Base-by-base conservation (phyloP, 306 rosid genomes). In the Rosa chinensis region DNA sequence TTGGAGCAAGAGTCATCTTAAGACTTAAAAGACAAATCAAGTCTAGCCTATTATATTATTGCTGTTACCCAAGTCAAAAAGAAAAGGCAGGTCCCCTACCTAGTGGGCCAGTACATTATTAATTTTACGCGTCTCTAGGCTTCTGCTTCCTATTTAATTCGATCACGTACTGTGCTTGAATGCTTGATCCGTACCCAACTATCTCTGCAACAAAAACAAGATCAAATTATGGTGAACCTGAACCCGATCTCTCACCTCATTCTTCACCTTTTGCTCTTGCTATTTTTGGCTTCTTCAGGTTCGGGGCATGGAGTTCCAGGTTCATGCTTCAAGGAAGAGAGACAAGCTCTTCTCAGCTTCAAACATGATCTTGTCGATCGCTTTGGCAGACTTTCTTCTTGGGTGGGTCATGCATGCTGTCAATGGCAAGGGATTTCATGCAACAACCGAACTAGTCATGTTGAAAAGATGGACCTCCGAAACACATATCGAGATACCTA, bases 391-490 rank as follows among this genome's bases (percentile, higher is more conserved):
- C 67, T 73, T 6, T 73, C 66, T 39, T 53, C 77, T 55, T 73
- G 50, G 77, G n/a, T 1, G 9, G 66, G 50, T 56, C 66, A 3
- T 6, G 8, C 21, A 37, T 73, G 77, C 52, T 73, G 77, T 9
- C 77, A 73, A n/a, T 73, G 77, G 77, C 25, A 53, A 55, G 77
- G 77, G 13, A 21, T 73, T 53, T 39, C 13, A 39, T 53, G 77
- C 50, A 5, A 73, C 66, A 53, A 73, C 49, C 11, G 1, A 16
- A 73, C 49, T 0, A 13, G 66, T 37, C 49, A n/a, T 0, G 37
- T 39, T 2, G n/a, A 5, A 0, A 52, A 35, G 35, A 53, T 73
- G 6, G 74, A 77, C 21, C 40, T 66, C 37, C n/a, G 13, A 0
- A 53, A 53, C 10, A 0, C 62, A 14, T 48, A 48, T 71, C 1